Percentiles rank a stretch among this genome's conserved stretches.
These are phyloP conservation scores for Fagopyrum homotropicum DNA, from an alignment of 148 eudicot species.

Conservation along the genomic window DNA sequence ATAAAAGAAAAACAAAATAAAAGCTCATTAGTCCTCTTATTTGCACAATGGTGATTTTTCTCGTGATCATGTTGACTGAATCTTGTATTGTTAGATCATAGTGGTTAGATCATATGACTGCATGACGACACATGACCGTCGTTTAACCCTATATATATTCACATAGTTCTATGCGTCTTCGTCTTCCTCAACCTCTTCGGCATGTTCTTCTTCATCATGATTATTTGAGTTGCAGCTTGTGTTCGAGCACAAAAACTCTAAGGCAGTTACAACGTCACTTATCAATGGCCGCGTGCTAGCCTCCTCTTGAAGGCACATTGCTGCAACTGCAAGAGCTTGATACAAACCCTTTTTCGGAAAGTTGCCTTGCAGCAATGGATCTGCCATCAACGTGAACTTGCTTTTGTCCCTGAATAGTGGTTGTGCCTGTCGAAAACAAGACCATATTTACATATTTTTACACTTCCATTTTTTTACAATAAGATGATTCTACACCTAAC, in stretches of 20 bases:
- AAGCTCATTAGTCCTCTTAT: background rate
- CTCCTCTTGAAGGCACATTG: constrained; percentile 92
- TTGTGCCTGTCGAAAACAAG: constrained; percentile 47
- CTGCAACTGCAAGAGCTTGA: constrained; percentile 88
- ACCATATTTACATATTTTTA: background rate
- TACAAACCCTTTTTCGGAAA: constrained; percentile 56
- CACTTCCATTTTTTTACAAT: too few species aligned
- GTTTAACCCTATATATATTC: background rate
- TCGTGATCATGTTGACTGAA: too few species aligned
- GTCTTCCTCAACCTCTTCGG: constrained; percentile 5
- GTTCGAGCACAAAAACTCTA: constrained; percentile 39
- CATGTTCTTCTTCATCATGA: constrained; percentile 13
- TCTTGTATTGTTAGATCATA: too few species aligned
- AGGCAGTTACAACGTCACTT: constrained; percentile 70
- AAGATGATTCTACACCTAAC: too few species aligned
- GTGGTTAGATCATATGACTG: background rate
- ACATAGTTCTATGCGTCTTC: background rate
- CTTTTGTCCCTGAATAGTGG: constrained; percentile 72
- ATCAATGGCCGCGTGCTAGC: constrained; percentile 57
- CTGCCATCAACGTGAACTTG: constrained; percentile 68
- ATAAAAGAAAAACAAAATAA: background rate
- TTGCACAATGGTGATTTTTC: background rate
- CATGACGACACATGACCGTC: background rate
- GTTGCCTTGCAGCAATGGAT: constrained; percentile 54
- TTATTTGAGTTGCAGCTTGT: constrained; percentile 19